Evolutionary conservation across 148 eudicot genomes (phyloP).

Genomic region (Camellia sinensis): DNA sequence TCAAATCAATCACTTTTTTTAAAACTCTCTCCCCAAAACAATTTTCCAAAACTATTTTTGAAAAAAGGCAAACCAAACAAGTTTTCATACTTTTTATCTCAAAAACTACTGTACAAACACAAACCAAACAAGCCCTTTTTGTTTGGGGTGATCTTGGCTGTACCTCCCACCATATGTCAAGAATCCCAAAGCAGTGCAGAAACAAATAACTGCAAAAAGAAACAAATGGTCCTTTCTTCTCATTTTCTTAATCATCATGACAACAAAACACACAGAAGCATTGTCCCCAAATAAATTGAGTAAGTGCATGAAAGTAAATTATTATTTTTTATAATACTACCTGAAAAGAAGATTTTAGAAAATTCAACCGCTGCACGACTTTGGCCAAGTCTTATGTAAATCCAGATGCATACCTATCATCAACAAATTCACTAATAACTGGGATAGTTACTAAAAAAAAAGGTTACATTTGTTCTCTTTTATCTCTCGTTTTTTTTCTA

Average conservation of each 20-base stretch:
- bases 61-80: too few species aligned
- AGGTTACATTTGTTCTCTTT: not conserved
- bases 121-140: too few species aligned
- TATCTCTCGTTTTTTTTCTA: too few species aligned
- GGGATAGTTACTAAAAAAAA: not conserved
- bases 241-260: not conserved
- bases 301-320: not conserved
- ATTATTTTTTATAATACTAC: constrained; percentile 23
- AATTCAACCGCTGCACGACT: constrained; percentile 40
- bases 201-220: constrained; percentile 45
- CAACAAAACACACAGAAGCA: not conserved
- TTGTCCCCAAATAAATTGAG: not conserved
- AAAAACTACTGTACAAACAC: too few species aligned
- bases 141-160: not conserved
- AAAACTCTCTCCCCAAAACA: too few species aligned
- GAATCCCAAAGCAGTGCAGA: constrained; percentile 58
- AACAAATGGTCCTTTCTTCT: not conserved
- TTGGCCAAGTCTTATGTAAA: constrained; percentile 33
- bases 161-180: constrained; percentile 69
- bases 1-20: too few species aligned
- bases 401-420: constrained; percentile 53
- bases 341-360: constrained; percentile 51
- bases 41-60: too few species aligned
- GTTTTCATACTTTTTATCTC: too few species aligned
- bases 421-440: constrained; percentile 7